Base-by-base conservation (phyloP, 352 stramenopile genomes). In the Phytopythium delawarense region DNA sequence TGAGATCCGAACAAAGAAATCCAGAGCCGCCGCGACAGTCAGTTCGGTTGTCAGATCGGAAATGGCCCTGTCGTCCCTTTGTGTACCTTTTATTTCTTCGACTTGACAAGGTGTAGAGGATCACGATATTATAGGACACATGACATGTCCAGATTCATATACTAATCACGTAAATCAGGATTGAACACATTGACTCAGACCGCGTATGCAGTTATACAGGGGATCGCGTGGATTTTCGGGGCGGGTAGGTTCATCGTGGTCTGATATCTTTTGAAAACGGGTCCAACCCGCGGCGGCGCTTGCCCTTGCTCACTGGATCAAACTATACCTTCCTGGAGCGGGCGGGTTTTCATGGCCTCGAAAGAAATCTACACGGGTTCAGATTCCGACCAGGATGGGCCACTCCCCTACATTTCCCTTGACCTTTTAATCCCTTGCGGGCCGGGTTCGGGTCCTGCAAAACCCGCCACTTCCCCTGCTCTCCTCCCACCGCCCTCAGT, bases 211-310 rank as follows among this genome's bases (percentile, higher is more conserved):
- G 1, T 16, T 25, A 16, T 21, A 25, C 13, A 32, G 28, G n/a
- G 20, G 4, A 28, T 28, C 32, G 51, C 16, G 11, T 57, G 51
- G 30, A 57, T 57, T 57, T 28, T 18, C 30, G 30, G 32, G 9
- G 35, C 32, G 51, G 51, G 42, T 57, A 57, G 51, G 51, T 57
- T 57, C 51, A 46, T 11, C 16, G 18, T 34, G 30, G 51, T 57
- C 51, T 57, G 51, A 57, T 57, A 57, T 57, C 21, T 57, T 45
- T 7, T 28, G 12, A 32, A 40, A 57, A 35, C 50, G 50, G 50
- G 50, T 40, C 50, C 18, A 46, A 46, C 40, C 40, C 40, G 40
- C 18, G 18, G 15, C 16, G 6, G 1, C n/a, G 40, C 40, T 46
- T 46, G 18, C 40, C 40, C 40, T 21, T 21, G 20, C 8, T 21